phyloP scores from a whole-genome alignment of 176 grass and related monocot genomes.

The Avena atlantica region DNA sequence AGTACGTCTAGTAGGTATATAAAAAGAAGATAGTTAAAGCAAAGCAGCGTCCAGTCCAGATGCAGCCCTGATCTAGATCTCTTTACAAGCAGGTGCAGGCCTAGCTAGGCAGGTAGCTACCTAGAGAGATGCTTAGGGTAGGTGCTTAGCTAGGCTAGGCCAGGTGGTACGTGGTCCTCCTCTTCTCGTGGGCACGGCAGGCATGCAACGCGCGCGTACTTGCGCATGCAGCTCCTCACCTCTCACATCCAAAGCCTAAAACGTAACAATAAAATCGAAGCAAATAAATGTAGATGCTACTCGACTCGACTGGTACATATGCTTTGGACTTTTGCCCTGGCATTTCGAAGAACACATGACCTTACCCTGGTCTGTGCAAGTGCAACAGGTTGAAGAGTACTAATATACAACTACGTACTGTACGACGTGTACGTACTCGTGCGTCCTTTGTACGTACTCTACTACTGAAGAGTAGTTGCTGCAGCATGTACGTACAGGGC shows the following conservation, averaged over 20 bases:
- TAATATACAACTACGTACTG: too few species aligned
- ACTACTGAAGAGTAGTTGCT: not conserved
- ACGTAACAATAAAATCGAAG: not conserved
- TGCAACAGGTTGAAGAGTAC: not conserved
- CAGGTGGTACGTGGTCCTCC: slow-evolving; percentile 46
- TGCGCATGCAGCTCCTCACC: slow-evolving; percentile 19
- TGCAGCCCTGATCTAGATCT: slow-evolving; percentile 14
- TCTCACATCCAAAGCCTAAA: slow-evolving; percentile 42
- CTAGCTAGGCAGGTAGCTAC: slow-evolving; percentile 15
- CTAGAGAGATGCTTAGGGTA: slow-evolving; percentile 44
- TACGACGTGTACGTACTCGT: not conserved
- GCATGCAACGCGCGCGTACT: slow-evolving; percentile 51
- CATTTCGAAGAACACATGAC: not conserved
- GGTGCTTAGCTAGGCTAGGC: slow-evolving; percentile 34
- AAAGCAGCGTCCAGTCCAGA: not conserved
- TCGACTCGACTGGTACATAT: too few species aligned
- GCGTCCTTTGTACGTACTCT: not conserved
- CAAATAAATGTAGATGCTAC: too few species aligned
- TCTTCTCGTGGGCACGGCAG: not conserved
- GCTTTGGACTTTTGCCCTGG: not conserved
- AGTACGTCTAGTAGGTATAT: not conserved
- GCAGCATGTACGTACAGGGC: not conserved
- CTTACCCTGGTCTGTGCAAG: not conserved
- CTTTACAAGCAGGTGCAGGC: slow-evolving; percentile 45
- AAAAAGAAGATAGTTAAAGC: not conserved